phyloP scores from a whole-genome alignment of 1,284 basidiomycete genomes.

The Sparassis latifolia region DNA sequence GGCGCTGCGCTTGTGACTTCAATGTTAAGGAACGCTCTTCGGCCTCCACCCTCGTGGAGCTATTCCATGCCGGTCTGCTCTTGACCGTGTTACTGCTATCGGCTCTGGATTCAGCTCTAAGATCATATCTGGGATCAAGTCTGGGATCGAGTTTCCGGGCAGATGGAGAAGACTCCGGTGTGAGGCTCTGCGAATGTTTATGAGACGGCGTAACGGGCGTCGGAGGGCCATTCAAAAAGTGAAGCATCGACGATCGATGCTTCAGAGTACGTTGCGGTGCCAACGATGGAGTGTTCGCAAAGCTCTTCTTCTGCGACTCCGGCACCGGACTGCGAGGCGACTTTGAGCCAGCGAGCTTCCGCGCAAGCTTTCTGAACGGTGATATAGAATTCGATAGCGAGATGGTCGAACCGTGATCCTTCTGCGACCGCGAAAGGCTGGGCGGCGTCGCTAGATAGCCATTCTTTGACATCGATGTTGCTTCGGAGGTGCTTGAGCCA shows the following conservation, averaged over 20 bases:
- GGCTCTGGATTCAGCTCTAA: neutral
- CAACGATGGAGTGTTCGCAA: slow-evolving; percentile 40
- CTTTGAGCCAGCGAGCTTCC: slow-evolving; percentile 34
- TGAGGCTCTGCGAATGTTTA: slow-evolving; percentile 64
- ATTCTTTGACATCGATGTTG: slow-evolving; percentile 40
- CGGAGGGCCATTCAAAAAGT: slow-evolving; percentile 34
- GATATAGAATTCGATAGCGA: slow-evolving; percentile 69
- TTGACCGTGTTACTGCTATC: slow-evolving; percentile 34
- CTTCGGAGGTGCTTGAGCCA: slow-evolving; percentile 59
- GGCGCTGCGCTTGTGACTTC: slow-evolving; percentile 39
- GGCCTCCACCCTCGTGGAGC: slow-evolving; percentile 62
- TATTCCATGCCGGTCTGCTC: slow-evolving; percentile 56
- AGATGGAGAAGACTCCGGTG: slow-evolving; percentile 57
- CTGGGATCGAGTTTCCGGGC: slow-evolving; percentile 24
- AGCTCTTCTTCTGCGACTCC: slow-evolving; percentile 39
- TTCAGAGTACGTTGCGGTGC: slow-evolving; percentile 46
- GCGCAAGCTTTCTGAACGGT: slow-evolving; percentile 69
- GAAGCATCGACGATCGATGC: slow-evolving; percentile 57
- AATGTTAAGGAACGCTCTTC: slow-evolving; percentile 43
- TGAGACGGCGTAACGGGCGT: slow-evolving; percentile 51
- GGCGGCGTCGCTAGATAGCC: slow-evolving; percentile 61
- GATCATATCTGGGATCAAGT: slow-evolving; percentile 4
- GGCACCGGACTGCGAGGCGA: slow-evolving; percentile 38
- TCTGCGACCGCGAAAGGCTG: slow-evolving; percentile 21
- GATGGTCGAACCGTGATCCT: slow-evolving; percentile 40